Conservation (phyloP, 169 alveolate genomes). For the Plasmodium relictum region DNA sequence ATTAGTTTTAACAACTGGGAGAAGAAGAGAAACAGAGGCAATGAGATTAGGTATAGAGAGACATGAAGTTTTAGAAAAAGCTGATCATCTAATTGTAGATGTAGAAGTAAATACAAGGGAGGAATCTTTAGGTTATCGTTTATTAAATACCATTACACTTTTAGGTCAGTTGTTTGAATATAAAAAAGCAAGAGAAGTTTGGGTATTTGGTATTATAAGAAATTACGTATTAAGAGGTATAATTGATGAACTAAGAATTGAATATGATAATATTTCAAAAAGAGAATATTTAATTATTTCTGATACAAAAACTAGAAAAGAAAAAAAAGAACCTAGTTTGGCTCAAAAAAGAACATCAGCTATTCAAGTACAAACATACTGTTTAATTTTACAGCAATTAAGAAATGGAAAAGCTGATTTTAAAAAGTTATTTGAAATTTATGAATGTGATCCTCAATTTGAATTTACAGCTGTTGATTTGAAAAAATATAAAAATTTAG, state of each 20-base stretch:
- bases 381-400: conserved; percentile 81
- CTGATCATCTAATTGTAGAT: conserved; percentile 85
- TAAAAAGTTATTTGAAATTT: conserved; percentile 78
- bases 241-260: conserved; percentile 85
- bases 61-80: conserved; percentile 87
- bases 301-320: conserved; percentile 86
- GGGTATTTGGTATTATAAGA: conserved; percentile 84
- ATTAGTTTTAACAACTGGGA: conserved; percentile 83
- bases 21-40: conserved; percentile 85
- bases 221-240: conserved; percentile 85
- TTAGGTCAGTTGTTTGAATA: conserved; percentile 79
- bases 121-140: conserved; percentile 85
- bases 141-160: conserved; percentile 82
- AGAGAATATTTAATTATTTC: conserved; percentile 82
- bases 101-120: conserved; percentile 85
- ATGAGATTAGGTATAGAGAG: conserved; percentile 86
- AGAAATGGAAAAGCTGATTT: conserved; percentile 78
- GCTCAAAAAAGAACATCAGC: conserved; percentile 86
- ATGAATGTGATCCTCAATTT: conserved; percentile 82
- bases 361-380: conserved; percentile 87
- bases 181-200: conserved; percentile 87
- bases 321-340: conserved; percentile 79
- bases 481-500: conserved; percentile 81
- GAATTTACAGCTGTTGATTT: conserved; percentile 82
- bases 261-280: conserved; percentile 69